Conservation (phyloP, 1,284 basidiomycete species). For the Microstroma glucosiphilum region DNA sequence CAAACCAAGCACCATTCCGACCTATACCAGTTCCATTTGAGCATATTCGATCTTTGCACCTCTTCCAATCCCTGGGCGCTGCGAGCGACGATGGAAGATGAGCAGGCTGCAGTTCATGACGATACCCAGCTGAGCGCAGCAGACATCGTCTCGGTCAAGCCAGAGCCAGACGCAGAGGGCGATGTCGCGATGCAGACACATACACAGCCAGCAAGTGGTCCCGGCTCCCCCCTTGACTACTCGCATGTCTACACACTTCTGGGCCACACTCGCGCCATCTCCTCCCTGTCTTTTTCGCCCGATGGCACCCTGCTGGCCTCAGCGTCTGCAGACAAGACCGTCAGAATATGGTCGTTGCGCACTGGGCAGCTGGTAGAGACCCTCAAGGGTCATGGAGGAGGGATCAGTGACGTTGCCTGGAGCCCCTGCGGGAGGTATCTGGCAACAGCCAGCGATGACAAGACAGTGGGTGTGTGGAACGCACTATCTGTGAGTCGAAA, state of each 20-base stretch:
- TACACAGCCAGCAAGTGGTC: no score
- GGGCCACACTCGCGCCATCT: constrained; percentile 53
- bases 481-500: constrained; percentile 17
- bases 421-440: constrained; percentile 36
- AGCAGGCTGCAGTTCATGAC: no score
- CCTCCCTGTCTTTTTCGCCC: constrained; percentile 54
- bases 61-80: no score
- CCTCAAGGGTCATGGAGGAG: constrained; percentile 20
- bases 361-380: constrained; percentile 28
- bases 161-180: not conserved
- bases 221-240: constrained; percentile 13
- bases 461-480: constrained; percentile 29
- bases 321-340: constrained; percentile 49
- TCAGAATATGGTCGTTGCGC: constrained; percentile 40
- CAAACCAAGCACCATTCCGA: no score
- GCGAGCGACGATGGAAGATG: no score
- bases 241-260: constrained; percentile 49
- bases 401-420: constrained; percentile 42
- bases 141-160: not conserved
- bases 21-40: no score
- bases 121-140: no score
- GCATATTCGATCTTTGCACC: no score
- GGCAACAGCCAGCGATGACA: constrained; percentile 41
- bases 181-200: not conserved
- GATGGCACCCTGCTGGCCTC: constrained; percentile 52